Percentiles rank a stretch among this genome's conserved stretches.
phyloP scores from a whole-genome alignment of 805 yeast genomes.

The Grigorovia jiainica region DNA sequence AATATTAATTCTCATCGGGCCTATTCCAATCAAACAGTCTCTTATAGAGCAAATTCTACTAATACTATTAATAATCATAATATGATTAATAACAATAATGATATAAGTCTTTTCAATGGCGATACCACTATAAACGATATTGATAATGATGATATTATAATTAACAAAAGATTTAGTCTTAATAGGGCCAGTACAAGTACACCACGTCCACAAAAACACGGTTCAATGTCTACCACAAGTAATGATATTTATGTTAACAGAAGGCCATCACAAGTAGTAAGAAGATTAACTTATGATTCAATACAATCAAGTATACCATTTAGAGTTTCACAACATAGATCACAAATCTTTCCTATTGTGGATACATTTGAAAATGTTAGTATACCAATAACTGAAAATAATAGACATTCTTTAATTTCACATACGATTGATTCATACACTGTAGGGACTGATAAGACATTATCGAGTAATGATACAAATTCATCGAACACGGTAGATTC shows the following conservation, averaged over 20 bases:
- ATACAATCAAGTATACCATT: conserved; percentile 2
- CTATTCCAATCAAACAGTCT: too few relatives aligned
- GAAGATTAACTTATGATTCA: conserved; percentile 1
- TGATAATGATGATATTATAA: not conserved
- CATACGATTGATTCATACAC: not conserved
- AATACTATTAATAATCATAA: too few relatives aligned
- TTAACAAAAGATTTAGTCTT: not conserved
- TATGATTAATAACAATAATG: not conserved
- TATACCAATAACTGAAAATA: not conserved
- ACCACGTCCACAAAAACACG: not conserved
- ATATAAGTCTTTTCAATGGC: not conserved
- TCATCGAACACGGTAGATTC: not conserved
- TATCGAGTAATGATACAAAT: not conserved
- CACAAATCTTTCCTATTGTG: conserved; percentile 4
- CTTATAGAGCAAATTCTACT: too few relatives aligned
- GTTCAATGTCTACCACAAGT: not conserved
- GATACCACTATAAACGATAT: not conserved
- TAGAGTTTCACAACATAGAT: conserved; percentile 1
- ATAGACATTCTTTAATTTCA: not conserved
- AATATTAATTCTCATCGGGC: too few relatives aligned
- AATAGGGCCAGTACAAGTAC: not conserved
- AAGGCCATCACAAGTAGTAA: not conserved
- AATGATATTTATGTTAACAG: not conserved
- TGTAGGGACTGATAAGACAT: not conserved
- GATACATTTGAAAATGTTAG: not conserved